These are phyloP conservation scores for Omphalotus guepiniiformis DNA, from an alignment of 768 basidiomycete species.

Conservation along the genomic window DNA sequence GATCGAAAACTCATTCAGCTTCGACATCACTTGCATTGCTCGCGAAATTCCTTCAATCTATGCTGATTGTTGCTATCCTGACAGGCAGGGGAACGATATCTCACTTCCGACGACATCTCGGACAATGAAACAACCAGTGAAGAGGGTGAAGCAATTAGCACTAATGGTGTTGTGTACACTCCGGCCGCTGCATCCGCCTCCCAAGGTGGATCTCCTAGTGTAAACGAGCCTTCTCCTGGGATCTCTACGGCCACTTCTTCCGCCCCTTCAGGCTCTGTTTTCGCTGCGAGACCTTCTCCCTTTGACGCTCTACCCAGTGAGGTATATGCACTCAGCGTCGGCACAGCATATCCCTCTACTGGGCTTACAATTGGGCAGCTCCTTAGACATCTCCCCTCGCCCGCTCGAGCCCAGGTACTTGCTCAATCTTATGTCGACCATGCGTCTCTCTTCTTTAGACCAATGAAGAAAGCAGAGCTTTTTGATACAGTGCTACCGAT, in stretches of 20 bases:
- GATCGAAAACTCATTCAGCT: no score
- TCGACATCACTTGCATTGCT: no score
- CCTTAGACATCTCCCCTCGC: constrained; percentile 40
- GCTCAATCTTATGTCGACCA: constrained; percentile 42
- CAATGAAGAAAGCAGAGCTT: constrained; percentile 46
- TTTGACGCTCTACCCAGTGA: constrained; percentile 21
- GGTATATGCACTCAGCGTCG: constrained; percentile 14
- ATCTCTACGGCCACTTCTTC: background rate
- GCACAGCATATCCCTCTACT: background rate
- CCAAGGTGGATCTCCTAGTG: no score
- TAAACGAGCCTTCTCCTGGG: background rate
- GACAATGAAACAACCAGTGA: constrained; percentile 2
- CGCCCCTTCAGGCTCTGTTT: background rate
- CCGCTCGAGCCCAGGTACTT: constrained; percentile 30
- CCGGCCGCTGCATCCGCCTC: background rate
- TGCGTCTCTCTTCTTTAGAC: constrained; percentile 45
- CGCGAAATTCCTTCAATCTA: background rate
- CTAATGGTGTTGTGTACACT: no score
- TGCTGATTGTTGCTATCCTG: background rate
- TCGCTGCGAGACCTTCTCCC: background rate
- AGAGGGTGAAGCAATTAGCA: background rate
- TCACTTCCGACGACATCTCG: constrained; percentile 17
- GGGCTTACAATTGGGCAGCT: constrained; percentile 15
- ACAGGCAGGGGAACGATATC: constrained; percentile 30
- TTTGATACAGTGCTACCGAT: constrained; percentile 33